Evolutionary conservation across 163 green algal genomes (phyloP).

Genomic region (Trebouxia gelatinosa): DNA sequence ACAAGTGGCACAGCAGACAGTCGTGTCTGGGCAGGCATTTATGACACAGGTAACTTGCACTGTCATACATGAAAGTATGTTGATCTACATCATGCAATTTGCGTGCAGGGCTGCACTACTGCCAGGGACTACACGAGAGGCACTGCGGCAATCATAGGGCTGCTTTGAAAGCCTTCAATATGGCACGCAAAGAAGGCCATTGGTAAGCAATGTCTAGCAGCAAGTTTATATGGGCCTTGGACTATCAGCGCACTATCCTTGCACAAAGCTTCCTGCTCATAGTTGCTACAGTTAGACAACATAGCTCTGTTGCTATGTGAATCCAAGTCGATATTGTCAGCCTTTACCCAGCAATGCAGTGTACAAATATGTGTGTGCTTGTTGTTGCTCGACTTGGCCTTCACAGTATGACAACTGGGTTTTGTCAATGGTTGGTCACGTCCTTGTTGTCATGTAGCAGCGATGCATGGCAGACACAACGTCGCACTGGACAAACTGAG

Average conservation of each 20-base stretch:
- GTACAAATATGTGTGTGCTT: no score
- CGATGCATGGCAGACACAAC: not conserved
- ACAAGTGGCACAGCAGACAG: no score
- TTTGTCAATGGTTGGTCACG: no score
- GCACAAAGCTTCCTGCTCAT: no score
- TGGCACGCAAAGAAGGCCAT: conserved; percentile 58
- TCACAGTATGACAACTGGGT: no score
- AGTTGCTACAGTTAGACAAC: not conserved
- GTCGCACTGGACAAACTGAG: not conserved
- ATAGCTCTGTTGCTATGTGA: not conserved
- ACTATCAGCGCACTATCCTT: not conserved
- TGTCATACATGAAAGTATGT: no score
- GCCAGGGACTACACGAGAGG: conserved; percentile 61
- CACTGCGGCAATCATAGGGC: conserved; percentile 55
- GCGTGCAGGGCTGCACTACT: conserved; percentile 63
- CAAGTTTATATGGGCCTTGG: not conserved
- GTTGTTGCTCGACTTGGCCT: no score
- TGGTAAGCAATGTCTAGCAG: conserved; percentile 36
- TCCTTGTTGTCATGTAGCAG: no score
- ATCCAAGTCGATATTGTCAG: not conserved
- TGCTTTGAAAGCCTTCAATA: conserved; percentile 64
- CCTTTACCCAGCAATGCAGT: not conserved
- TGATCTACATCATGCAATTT: no score
- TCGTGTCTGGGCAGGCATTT: no score
- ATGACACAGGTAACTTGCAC: no score